Conservation (phyloP, 2,329 filamentous ascomycete species). For the Talaromyces sp. region DNA sequence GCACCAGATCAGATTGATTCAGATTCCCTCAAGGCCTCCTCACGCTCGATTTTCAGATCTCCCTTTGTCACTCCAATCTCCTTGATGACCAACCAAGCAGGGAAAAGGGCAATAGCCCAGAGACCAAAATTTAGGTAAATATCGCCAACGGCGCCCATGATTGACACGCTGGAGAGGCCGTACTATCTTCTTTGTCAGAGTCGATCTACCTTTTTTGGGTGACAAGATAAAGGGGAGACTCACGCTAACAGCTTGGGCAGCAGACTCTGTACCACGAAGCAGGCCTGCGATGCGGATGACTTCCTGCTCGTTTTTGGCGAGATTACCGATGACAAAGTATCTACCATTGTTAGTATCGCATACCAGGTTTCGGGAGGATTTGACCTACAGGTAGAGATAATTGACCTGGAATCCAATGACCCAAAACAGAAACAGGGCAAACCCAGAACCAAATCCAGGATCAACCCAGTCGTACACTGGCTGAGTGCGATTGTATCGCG, state of each 20-base stretch:
- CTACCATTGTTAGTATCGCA: slow-evolving; percentile 30
- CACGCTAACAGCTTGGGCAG: slow-evolving; percentile 66
- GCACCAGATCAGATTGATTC: not conserved
- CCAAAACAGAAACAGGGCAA: slow-evolving; percentile 65
- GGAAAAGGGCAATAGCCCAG: slow-evolving; percentile 62
- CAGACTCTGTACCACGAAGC: slow-evolving; percentile 67
- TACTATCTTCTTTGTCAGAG: slow-evolving; percentile 44
- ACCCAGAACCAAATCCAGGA: slow-evolving; percentile 62
- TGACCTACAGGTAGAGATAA: slow-evolving; percentile 62
- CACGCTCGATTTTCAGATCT: slow-evolving; percentile 30
- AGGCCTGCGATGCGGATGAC: slow-evolving; percentile 66
- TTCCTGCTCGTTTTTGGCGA: slow-evolving; percentile 60
- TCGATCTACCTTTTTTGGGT: not conserved
- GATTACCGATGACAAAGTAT: slow-evolving; percentile 67
- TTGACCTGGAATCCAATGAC: slow-evolving; percentile 68
- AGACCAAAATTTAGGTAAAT: slow-evolving; percentile 69
- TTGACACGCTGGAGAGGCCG: slow-evolving; percentile 58
- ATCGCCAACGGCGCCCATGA: slow-evolving; percentile 64
- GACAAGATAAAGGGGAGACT: slow-evolving; percentile 21
- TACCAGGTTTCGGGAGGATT: too few species aligned
- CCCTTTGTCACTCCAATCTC: slow-evolving; percentile 48
- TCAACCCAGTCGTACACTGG: slow-evolving; percentile 66
- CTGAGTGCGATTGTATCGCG: slow-evolving; percentile 54
- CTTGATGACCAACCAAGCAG: slow-evolving; percentile 64
- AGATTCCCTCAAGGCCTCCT: slow-evolving; percentile 15